Conservation (phyloP, 495 filamentous ascomycete species). For the Aspergillus saccharolyticus region DNA sequence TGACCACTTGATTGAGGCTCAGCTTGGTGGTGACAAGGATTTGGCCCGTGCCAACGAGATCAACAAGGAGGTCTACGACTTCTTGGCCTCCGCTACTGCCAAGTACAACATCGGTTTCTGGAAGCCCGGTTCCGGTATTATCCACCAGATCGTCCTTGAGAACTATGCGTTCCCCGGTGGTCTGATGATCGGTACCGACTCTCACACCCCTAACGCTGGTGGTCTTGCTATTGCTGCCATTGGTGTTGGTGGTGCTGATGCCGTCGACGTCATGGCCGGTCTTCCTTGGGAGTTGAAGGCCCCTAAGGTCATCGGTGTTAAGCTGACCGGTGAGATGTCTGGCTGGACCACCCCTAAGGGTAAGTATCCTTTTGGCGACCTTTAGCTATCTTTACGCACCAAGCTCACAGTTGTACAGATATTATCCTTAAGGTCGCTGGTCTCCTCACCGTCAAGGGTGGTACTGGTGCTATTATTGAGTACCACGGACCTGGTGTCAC, state of each 20-base stretch:
- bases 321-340: slow-evolving; percentile 80
- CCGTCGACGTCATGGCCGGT: slow-evolving; percentile 97
- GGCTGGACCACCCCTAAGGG: slow-evolving; percentile 92
- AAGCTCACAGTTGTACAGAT: slow-evolving; percentile 45
- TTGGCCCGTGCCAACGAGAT: slow-evolving; percentile 83
- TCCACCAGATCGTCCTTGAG: slow-evolving; percentile 97
- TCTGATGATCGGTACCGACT: slow-evolving; percentile 97
- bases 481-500: slow-evolving; percentile 87
- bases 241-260: slow-evolving; percentile 98
- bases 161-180: slow-evolving; percentile 99
- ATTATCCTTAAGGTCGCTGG: slow-evolving; percentile 98
- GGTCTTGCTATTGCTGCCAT: slow-evolving; percentile 95
- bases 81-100: slow-evolving; percentile 87
- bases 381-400: not conserved
- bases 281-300: slow-evolving; percentile 98
- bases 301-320: slow-evolving; percentile 94
- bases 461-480: slow-evolving; percentile 94
- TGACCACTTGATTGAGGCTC: slow-evolving; percentile 98
- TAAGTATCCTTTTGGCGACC: no score
- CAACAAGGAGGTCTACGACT: slow-evolving; percentile 99
- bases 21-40: slow-evolving; percentile 92
- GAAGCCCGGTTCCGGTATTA: slow-evolving; percentile 97
- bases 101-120: slow-evolving; percentile 99
- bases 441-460: slow-evolving; percentile 96
- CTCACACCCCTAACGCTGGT: slow-evolving; percentile 97